Evolutionary conservation across 2,329 filamentous ascomycete genomes (phyloP).

Genomic region (Colletotrichum euphorbiae): DNA sequence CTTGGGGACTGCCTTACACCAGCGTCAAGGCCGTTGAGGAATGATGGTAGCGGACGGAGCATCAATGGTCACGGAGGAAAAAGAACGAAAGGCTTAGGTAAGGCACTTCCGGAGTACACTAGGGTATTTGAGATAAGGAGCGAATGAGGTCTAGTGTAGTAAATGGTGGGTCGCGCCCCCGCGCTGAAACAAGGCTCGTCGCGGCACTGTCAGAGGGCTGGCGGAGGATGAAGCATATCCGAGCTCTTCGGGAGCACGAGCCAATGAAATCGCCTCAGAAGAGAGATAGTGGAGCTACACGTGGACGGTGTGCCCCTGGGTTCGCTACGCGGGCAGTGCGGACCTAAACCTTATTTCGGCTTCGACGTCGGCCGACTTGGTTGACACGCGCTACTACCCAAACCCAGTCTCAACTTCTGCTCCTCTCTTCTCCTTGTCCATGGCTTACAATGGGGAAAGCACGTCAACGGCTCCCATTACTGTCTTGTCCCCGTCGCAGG

Average conservation of each 20-base stretch:
- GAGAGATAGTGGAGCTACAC: slow-evolving; percentile 42
- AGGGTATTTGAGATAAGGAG: no score
- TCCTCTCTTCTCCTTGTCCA: background rate
- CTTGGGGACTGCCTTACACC: background rate
- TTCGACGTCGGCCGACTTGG: slow-evolving; percentile 45
- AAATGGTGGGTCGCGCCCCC: slow-evolving; percentile 5
- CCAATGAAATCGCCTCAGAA: background rate
- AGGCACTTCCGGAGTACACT: no score
- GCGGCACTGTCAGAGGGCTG: slow-evolving; percentile 48
- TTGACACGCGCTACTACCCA: slow-evolving; percentile 31
- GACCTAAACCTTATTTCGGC: slow-evolving; percentile 51
- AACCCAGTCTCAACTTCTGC: slow-evolving; percentile 18
- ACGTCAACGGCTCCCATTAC: slow-evolving; percentile 3
- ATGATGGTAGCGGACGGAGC: no score
- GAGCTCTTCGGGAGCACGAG: slow-evolving; percentile 17
- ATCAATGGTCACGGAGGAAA: no score
- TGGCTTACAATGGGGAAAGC: background rate
- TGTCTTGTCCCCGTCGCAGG: slow-evolving; percentile 8
- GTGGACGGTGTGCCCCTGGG: background rate
- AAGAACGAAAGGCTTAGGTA: no score
- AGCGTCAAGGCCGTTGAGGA: no score
- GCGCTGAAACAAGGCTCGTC: slow-evolving; percentile 49
- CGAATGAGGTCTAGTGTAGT: no score
- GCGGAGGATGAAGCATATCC: slow-evolving; percentile 46
- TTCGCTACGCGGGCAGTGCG: slow-evolving; percentile 18